These are phyloP conservation scores for Adansonia digitata DNA, from an alignment of 345 rosid species.

Conservation along the genomic window DNA sequence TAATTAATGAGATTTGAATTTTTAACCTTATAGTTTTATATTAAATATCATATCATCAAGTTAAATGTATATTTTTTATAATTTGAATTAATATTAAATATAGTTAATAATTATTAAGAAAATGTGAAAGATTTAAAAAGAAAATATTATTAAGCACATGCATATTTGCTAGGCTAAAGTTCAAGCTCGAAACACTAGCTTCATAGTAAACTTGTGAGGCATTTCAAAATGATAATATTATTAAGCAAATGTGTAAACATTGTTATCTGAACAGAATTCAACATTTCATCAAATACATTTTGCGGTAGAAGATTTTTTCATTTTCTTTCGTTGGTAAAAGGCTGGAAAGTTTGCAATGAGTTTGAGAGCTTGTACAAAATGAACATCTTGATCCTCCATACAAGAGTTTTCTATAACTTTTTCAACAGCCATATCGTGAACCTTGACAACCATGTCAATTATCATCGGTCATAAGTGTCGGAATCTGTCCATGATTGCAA, in stretches of 20 bases:
- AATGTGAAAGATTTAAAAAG: too few relatives aligned
- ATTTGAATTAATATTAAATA: too few relatives aligned
- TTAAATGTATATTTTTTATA: too few relatives aligned
- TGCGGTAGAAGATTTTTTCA: not conserved
- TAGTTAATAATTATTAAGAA: too few relatives aligned
- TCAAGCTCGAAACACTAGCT: not conserved
- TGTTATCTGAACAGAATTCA: not conserved
- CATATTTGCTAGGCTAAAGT: too few relatives aligned
- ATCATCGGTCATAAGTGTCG: constrained; percentile 44
- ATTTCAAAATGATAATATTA: not conserved
- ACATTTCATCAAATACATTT: not conserved
- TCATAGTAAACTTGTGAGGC: not conserved
- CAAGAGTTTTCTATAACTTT: not conserved
- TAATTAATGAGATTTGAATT: too few relatives aligned
- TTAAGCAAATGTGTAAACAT: not conserved
- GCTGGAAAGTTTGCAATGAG: not conserved
- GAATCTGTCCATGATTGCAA: constrained; percentile 65
- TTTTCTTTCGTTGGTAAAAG: not conserved
- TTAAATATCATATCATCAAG: too few relatives aligned
- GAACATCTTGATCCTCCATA: constrained; percentile 5
- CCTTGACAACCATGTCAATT: constrained; percentile 14
- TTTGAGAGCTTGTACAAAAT: too few relatives aligned
- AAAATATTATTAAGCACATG: too few relatives aligned
- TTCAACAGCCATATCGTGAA: not conserved
- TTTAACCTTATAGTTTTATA: too few relatives aligned